phyloP scores from a whole-genome alignment of 1,139 yeast genomes.

The Kluyveromyces sp. region DNA sequence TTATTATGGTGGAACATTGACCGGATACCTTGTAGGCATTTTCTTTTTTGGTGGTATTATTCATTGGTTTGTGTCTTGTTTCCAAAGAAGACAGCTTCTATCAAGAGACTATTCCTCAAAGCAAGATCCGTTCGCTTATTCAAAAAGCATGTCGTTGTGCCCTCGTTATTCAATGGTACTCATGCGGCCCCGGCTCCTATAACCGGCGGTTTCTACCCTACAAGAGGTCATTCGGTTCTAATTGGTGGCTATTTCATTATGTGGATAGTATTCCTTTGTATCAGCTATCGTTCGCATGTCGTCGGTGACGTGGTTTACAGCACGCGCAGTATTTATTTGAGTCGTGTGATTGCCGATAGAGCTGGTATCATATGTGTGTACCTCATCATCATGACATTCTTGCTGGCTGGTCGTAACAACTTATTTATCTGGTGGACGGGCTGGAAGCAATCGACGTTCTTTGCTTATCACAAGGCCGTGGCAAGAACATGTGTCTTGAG shows the following conservation, averaged over 20 bases:
- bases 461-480: conserved; percentile 54
- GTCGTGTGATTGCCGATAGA: conserved; percentile 35
- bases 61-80: not conserved
- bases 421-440: conserved; percentile 54
- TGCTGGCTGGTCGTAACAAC: conserved; percentile 58
- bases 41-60: conserved; percentile 7
- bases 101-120: conserved; percentile 29
- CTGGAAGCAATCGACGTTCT: conserved; percentile 53
- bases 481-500: conserved; percentile 35
- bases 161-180: conserved; percentile 36
- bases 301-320: conserved; percentile 35
- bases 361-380: conserved; percentile 40
- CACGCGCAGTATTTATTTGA: conserved; percentile 33
- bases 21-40: conserved; percentile 12
- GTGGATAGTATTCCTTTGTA: conserved; percentile 34
- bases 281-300: conserved; percentile 35
- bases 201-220: conserved; percentile 39
- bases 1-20: conserved; percentile 11
- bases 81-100: conserved; percentile 3
- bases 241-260: conserved; percentile 35
- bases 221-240: conserved; percentile 52
- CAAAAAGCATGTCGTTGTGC: conserved; percentile 42
- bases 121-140: conserved; percentile 35
- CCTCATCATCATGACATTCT: conserved; percentile 40
- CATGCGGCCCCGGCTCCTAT: conserved; percentile 10